Base-by-base conservation (phyloP, 495 filamentous ascomycete species). In the Glonium stellatum region DNA sequence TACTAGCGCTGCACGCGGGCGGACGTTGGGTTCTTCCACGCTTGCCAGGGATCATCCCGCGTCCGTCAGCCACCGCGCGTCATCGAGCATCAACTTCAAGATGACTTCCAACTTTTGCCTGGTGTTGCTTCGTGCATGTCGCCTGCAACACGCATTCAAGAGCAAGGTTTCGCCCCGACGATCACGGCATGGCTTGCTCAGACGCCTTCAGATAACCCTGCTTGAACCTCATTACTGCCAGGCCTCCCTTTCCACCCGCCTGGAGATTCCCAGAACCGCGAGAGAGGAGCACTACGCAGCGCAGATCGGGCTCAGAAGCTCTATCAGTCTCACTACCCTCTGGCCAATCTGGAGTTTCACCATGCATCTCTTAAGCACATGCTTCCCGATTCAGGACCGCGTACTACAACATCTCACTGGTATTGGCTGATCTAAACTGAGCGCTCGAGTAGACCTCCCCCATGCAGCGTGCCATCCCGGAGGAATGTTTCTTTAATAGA, bases 101-200 rank as follows among this genome's bases (percentile, higher is more conserved):
- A 51, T 22, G 48, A 23, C 48, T 51, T 51, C 48, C 48, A 25
- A 51, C 48, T 51, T 51, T 51, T 51, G 48, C 48, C 31, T 51
- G 48, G 48, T 23, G 18, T 51, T 51, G 48, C 48, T 51, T 51
- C 19, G 48, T 23, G 18, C 4, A 31, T 23, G 48, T 13, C 39
- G 13, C 39, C 12, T n/a, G n/a, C n/a, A n/a, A 18, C 10, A 18
- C 12, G 39, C 4, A 44, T 44, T 11, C 4, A 44, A 18, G 13
- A 44, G 18, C 39, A 44, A 44, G 13, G 18, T 18, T 18, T 44
- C 12, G 13, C 39, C 1, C 13, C 39, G 39, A 44, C 18, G 39
- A 44, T 44, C 39, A 44, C 10, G 13, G 10, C 39, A 44, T 44
- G 13, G 39, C 13, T 13, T 44, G 18, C 39, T 13, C 1, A 44